Evolutionary conservation across 2,329 filamentous ascomycete species (phyloP).

Genomic region (Colletotrichum salicis): DNA sequence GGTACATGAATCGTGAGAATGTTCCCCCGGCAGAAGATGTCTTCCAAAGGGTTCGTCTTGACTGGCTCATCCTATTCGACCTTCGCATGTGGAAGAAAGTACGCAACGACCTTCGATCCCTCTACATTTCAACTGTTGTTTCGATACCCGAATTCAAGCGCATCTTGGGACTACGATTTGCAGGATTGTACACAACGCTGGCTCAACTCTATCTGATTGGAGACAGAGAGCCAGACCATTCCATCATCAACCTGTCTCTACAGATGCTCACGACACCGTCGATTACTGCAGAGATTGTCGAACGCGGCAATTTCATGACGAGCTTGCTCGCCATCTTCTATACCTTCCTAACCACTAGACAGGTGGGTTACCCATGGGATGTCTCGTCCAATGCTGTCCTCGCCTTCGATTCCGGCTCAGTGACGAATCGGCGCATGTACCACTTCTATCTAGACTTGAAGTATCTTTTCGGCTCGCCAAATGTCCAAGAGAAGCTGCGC

Average conservation of each 20-base stretch:
- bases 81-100: constrained; percentile 96
- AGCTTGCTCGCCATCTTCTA: constrained; percentile 96
- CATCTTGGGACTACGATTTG: constrained; percentile 90
- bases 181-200: constrained; percentile 91
- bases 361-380: constrained; percentile 93
- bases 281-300: constrained; percentile 94
- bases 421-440: constrained; percentile 94
- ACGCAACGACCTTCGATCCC: constrained; percentile 86
- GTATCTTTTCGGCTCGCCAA: constrained; percentile 87
- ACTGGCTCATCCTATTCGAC: constrained; percentile 96
- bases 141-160: constrained; percentile 97
- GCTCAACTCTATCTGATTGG: constrained; percentile 96
- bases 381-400: constrained; percentile 87
- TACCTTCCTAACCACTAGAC: constrained; percentile 94
- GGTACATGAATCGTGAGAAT: constrained; percentile 71
- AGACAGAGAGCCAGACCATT: constrained; percentile 95
- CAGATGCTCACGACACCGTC: constrained; percentile 97
- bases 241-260: constrained; percentile 95
- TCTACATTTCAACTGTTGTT: constrained; percentile 97
- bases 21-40: constrained; percentile 84
- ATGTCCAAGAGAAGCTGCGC: constrained; percentile 87
- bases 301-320: constrained; percentile 94
- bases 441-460: constrained; percentile 97
- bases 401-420: constrained; percentile 92
- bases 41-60: constrained; percentile 87